phyloP scores from a whole-genome alignment of 148 eudicot genomes.

The Nyssa sinensis region DNA sequence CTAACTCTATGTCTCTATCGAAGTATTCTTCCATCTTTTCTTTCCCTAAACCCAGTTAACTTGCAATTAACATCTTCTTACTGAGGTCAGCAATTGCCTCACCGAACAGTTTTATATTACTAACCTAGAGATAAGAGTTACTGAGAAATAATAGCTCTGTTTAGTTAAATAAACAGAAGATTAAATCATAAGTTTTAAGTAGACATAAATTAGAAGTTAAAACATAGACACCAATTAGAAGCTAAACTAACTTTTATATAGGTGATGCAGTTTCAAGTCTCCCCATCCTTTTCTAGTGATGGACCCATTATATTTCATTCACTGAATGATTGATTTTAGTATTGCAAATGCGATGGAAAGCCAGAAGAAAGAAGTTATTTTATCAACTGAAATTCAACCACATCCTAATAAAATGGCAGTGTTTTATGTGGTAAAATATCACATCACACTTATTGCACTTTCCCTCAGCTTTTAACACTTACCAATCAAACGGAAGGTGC shows the following conservation, averaged over 20 bases:
- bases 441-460: not conserved
- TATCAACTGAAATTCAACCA: not conserved
- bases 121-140: not conserved
- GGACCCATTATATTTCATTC: not conserved
- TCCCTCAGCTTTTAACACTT: not conserved
- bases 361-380: not conserved
- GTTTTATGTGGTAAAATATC: not conserved
- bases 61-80: not conserved
- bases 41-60: not conserved
- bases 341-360: not conserved
- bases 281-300: not conserved
- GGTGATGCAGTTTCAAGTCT: not conserved
- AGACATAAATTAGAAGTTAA: no score
- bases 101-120: not conserved
- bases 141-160: not conserved
- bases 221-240: no score
- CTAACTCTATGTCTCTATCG: not conserved
- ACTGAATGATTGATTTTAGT: not conserved
- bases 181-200: no score
- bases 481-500: not conserved
- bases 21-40: not conserved
- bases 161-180: not conserved
- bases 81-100: not conserved
- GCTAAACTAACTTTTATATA: no score
- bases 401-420: not conserved